phyloP scores from a whole-genome alignment of 768 basidiomycete genomes.

The Postia placenta region DNA sequence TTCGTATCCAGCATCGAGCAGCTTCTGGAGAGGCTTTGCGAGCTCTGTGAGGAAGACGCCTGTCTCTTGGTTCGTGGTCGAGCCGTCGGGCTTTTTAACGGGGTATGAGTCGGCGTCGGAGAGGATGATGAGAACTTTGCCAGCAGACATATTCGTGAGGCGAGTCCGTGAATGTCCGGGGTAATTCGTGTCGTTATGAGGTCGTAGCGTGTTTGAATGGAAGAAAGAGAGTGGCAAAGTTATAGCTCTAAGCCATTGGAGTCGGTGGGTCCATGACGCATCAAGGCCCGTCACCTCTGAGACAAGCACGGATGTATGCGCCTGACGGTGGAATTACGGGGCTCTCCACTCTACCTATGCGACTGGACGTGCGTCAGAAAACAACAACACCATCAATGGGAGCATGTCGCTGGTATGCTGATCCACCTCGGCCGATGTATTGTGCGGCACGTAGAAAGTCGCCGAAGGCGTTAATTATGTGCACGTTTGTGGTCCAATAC shows the following conservation, averaged over 20 bases:
- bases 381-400: too few relatives aligned
- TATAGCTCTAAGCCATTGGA: too few relatives aligned
- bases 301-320: background rate
- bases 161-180: too few relatives aligned
- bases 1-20: constrained; percentile 21
- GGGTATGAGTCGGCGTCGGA: constrained; percentile 18
- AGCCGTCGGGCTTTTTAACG: constrained; percentile 15
- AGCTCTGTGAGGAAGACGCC: constrained; percentile 22
- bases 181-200: background rate
- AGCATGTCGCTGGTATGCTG: too few relatives aligned
- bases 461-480: too few relatives aligned
- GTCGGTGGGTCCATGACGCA: background rate
- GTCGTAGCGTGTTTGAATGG: background rate
- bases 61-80: constrained; percentile 12
- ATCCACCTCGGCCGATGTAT: too few relatives aligned
- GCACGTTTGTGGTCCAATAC: too few relatives aligned
- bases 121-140: constrained; percentile 20
- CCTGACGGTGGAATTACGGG: too few relatives aligned
- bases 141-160: constrained; percentile 7
- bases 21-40: constrained; percentile 17
- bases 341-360: too few relatives aligned
- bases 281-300: background rate
- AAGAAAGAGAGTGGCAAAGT: too few relatives aligned
- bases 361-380: too few relatives aligned
- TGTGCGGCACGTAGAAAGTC: too few relatives aligned